phyloP scores from a whole-genome alignment of 2,329 filamentous ascomycete genomes.

The Cladorrhinum sp. region DNA sequence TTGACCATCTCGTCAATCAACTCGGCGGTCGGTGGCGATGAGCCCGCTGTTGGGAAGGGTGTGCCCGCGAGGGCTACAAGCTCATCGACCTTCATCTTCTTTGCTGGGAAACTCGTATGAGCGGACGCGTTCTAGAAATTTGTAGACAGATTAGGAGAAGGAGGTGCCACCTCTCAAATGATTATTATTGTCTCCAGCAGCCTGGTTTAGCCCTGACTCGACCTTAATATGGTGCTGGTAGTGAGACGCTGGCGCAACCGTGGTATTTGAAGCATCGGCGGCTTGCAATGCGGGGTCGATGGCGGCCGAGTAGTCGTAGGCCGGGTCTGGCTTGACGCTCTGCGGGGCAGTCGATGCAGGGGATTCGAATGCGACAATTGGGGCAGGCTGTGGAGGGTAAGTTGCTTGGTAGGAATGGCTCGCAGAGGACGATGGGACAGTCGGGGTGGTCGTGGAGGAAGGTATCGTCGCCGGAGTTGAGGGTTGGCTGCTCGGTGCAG shows the following conservation, averaged over 20 bases:
- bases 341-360: constrained; percentile 33
- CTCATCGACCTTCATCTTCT: constrained; percentile 70
- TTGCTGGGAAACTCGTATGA: constrained; percentile 41
- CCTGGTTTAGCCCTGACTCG: constrained; percentile 15
- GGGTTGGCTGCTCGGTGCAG: constrained; percentile 45
- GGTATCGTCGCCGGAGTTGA: constrained; percentile 30
- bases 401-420: constrained; percentile 43
- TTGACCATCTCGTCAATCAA: constrained; percentile 65
- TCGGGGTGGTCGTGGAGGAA: constrained; percentile 33
- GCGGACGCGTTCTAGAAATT: constrained; percentile 22
- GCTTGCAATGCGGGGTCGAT: constrained; percentile 33
- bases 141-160: constrained; percentile 29
- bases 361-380: constrained; percentile 22
- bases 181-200: constrained; percentile 15
- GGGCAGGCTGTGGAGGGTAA: constrained; percentile 34
- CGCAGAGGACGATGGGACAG: constrained; percentile 34
- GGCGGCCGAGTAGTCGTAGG: constrained; percentile 37
- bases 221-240: constrained; percentile 22
- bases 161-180: constrained; percentile 46
- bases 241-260: constrained; percentile 20
- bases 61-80: constrained; percentile 63
- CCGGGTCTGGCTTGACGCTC: constrained; percentile 30
- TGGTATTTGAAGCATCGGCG: constrained; percentile 17
- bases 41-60: constrained; percentile 53
- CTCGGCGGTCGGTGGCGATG: constrained; percentile 51